Evolutionary conservation across 2,329 filamentous ascomycete species (phyloP), one percentile per base, ranked within the genome.

Genomic region (Fusarium foetens): DNA sequence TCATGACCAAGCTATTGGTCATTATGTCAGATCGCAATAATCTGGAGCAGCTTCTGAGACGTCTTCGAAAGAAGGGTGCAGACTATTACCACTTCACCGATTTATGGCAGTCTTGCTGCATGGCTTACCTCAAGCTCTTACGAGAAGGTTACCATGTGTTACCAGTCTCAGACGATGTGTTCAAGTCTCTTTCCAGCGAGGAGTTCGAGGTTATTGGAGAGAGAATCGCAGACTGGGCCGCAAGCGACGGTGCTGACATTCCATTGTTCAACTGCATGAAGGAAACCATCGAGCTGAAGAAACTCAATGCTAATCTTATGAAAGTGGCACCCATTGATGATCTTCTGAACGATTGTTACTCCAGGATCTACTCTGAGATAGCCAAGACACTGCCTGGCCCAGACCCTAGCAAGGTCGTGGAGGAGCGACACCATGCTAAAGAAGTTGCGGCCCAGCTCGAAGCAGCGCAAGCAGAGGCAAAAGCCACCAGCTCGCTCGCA

Each of bases 341-440:
- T 77, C 87, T 98, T n/a, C 93, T 98, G 72, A 93, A 92, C 27
- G 96, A 99, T 81, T 91, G 93, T 53, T 99, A 97, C 80, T 92
- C 93, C 2, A 87, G 90, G 53, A 85, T 97, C 21, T 96, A 94
- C 78, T 86, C 87, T 23, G 88, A 91, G 35, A 83, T 94, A 53
- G 90, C 90, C 4, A 88, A 88, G 45, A 85, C 84, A 7, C 82
- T 94, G 5, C 87, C 88, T 0, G 84, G 85, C 33, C 79, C 81
- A n/a, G 82, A 86, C 49, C 83, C 87, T 27, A 81, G 85, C 66
- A 79, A 81, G 65, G 81, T 85, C 61, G 84, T 84, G 72, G 87
- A 81, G 74, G 87, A 83, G 69, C 82, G 83, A 53, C 83, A 83
- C 11, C 81, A 80, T 9, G 83, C 80, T 7, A 82, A 82, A 63